Evolutionary conservation across 2,329 filamentous ascomycete species (phyloP), one percentile per base, ranked within the genome.

Genomic region (Fragosphaeria purpurea): DNA sequence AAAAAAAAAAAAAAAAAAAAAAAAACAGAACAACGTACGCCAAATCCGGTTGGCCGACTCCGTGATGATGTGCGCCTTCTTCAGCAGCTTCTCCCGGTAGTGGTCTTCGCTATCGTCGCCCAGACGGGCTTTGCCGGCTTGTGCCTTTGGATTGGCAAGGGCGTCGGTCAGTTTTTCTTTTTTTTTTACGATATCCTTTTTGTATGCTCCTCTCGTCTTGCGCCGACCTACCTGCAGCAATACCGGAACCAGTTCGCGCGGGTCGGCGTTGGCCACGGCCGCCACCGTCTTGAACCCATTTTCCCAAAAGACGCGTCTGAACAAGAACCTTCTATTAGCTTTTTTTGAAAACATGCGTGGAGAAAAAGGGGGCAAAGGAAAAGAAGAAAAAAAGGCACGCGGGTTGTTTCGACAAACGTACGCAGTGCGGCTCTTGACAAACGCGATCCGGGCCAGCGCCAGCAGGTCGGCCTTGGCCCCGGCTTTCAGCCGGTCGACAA

Each of bases 381-480:
- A 22, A 22, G 22, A 22, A 22, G 34, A 39, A 32, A 9, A 13
- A 9, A 10, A 9, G 7, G 35, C 35, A 22, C 22, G 22, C 22
- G 22, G 22, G 22, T 22, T 22, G 22, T 22, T 22, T 22, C 22
- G 22, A 22, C 22, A 22, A 9, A 50, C 71, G 48, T 72, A 75
- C 61, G 86, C 86, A 11, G 85, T 89, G 50, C 83, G 79, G 60
- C 84, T 87, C 64, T 90, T 89, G 58, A 90, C 76, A 60, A 83
- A 88, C 0, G 83, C 80, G 41, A 89, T 80, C 62, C 83, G 80
- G 2, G 85, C 77, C 60, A 89, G 72, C 4, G 82, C 82, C 8
- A 90, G 67, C 12, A 89, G 70, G 59, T 89, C 86, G 0, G 82
- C 75, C 52, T 77, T 78, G 1, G 85, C 86, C 1, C 85, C 85